Evolutionary conservation across 2,329 filamentous ascomycete genomes (phyloP), one percentile per base, ranked within the genome.

Genomic region (Pyrenochaeta sp.): DNA sequence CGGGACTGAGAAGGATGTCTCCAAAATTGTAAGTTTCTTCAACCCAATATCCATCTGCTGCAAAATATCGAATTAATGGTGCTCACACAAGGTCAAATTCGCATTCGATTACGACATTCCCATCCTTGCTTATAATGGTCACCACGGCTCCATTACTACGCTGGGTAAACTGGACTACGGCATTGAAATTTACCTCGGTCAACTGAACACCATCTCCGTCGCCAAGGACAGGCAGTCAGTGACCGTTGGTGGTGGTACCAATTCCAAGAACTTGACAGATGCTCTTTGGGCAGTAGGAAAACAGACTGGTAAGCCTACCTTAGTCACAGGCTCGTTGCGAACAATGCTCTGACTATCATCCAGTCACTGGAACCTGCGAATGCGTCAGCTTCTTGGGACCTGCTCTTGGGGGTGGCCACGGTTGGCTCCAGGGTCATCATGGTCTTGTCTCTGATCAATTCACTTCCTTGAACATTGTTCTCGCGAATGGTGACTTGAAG

Each of bases 361-460:
- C 24, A 74, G 70, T 68, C 7, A 73, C 72, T 30, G 72, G 72
- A 40, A 58, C 61, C 8, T 87, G 85, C 63, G 83, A 85, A 70
- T 86, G 84, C 59, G 79, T 81, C 28, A 78, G 82, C 50, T 66
- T 77, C 40, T 61, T 83, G 0, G 83, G 81, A 0, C 84, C 83
- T 0, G 83, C 77, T 0, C 80, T 88, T 0, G 86, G 86, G 2
- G 86, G 86, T 53, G 85, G 86, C 3, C 82, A 86, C 68, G 85
- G 86, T 32, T 80, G 79, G 74, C 79, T 85, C 5, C 82, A 86
- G 66, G 84, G 85, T 0, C 79, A 77, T 30, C 74, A 86, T 57
- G 85, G 85, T 1, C 79, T 88, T 2, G 72, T 84, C 2, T 71
- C 81, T 0, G 86, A 88, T 59, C 81, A 87, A 50, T 80, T 86